Evolutionary conservation across 257 asterid genomes (phyloP).

Genomic region (Plectranthus barbatus): DNA sequence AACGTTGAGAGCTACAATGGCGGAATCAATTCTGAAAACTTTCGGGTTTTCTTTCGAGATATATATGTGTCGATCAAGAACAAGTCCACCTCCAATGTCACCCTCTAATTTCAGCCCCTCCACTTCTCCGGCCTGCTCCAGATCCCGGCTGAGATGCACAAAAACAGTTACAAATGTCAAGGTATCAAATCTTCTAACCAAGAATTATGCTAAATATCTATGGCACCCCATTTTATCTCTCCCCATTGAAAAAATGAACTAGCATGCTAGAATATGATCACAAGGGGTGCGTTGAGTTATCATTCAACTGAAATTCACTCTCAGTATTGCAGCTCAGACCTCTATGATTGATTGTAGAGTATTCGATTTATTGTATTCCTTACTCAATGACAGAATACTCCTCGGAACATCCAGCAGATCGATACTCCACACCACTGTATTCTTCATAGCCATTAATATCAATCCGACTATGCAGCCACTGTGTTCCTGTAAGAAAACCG

Average conservation of each 20-base stretch:
- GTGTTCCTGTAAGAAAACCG: constrained; percentile 48
- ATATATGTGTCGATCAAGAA: constrained; percentile 44
- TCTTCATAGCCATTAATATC: constrained; percentile 81
- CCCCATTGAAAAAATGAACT: not conserved
- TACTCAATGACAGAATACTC: constrained; percentile 71
- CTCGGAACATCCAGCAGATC: constrained; percentile 80
- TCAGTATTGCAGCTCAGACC: no score
- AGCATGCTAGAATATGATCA: not conserved
- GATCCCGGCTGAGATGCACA: constrained; percentile 38
- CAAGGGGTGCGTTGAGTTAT: not conserved
- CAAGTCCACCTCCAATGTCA: constrained; percentile 80
- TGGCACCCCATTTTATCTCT: not conserved
- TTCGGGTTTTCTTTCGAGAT: constrained; percentile 51
- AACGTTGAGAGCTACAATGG: constrained; percentile 58
- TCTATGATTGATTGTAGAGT: not conserved
- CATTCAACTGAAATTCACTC: not conserved
- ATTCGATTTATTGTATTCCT: constrained; percentile 12
- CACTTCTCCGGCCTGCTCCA: constrained; percentile 62
- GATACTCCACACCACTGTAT: constrained; percentile 68
- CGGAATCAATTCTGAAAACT: constrained; percentile 49
- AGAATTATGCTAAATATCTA: not conserved
- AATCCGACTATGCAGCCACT: constrained; percentile 87
- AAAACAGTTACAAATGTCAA: not conserved
- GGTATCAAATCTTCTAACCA: not conserved
- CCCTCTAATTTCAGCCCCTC: constrained; percentile 65